These are phyloP conservation scores for Acanthamoeba castellanii DNA, from an alignment of 208 protist species.

Conservation along the genomic window DNA sequence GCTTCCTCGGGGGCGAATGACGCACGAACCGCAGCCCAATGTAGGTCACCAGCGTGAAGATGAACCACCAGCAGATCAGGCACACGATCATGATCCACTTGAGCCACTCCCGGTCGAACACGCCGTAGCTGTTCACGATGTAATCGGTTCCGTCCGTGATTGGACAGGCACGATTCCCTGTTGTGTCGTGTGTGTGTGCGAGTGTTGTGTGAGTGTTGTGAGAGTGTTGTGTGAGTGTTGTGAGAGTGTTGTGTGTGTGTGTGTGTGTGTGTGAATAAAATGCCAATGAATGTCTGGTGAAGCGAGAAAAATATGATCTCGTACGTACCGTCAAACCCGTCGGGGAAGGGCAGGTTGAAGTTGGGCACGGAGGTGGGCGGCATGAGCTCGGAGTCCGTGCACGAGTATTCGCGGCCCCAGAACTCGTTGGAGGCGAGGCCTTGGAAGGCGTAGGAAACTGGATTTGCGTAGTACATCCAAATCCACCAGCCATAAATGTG, in stretches of 20 bases:
- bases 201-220: too few species aligned
- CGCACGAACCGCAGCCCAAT: background rate
- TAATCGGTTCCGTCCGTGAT: constrained; percentile 42
- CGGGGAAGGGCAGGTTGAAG: constrained; percentile 50
- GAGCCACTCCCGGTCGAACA: constrained; percentile 32
- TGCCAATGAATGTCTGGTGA: too few species aligned
- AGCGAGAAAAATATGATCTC: background rate
- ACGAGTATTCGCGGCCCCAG: constrained; percentile 20
- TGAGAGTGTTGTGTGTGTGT: background rate
- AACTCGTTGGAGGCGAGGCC: constrained; percentile 60
- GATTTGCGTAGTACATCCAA: constrained; percentile 68
- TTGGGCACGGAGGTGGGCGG: constrained; percentile 15
- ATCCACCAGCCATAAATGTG: constrained; percentile 39
- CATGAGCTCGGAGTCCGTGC: background rate
- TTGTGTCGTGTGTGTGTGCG: too few species aligned
- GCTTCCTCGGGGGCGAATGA: constrained; percentile 33
- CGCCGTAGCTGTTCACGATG: background rate
- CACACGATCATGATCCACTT: constrained; percentile 52
- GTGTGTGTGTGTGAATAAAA: too few species aligned
- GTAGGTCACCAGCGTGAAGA: constrained; percentile 42
- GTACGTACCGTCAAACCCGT: background rate
- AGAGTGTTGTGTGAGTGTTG: too few species aligned
- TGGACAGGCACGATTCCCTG: constrained; percentile 33
- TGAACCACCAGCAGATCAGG: constrained; percentile 29
- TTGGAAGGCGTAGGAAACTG: constrained; percentile 50